Evolutionary conservation across 345 rosid genomes (phyloP).

Genomic region (Brassica carinata): DNA sequence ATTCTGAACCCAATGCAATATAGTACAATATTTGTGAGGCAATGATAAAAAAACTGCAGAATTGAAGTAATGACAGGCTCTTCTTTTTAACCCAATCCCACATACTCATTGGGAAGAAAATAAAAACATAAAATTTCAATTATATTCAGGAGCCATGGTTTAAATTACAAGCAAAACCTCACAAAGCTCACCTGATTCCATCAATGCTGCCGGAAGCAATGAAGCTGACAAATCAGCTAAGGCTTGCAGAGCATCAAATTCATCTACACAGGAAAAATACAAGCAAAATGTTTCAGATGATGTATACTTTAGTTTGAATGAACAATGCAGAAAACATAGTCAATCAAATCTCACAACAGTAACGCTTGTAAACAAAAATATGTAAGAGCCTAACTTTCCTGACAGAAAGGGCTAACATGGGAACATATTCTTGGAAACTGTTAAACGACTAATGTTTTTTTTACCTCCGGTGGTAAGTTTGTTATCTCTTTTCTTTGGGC

Average conservation of each 20-base stretch:
- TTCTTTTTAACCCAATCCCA: not conserved
- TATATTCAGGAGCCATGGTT: not conserved
- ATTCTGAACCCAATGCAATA: constrained; percentile 53
- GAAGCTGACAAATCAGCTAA: constrained; percentile 74
- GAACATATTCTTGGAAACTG: constrained; percentile 1
- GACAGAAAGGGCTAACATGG: not conserved
- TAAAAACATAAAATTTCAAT: not conserved
- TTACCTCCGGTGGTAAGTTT: constrained; percentile 73
- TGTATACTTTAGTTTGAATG: not conserved
- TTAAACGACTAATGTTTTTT: constrained; percentile 7
- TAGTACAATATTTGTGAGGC: no score
- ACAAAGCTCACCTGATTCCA: constrained; percentile 65
- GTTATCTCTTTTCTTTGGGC: constrained; percentile 58
- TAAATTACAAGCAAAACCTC: constrained; percentile 22
- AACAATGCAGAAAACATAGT: constrained; percentile 7
- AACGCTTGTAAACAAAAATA: not conserved
- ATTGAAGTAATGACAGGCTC: not conserved
- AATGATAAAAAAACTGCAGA: no score
- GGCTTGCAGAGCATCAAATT: constrained; percentile 77
- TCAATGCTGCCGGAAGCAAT: constrained; percentile 51
- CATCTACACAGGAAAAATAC: constrained; percentile 50
- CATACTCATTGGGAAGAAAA: constrained; percentile 3
- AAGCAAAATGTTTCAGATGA: constrained; percentile 16
- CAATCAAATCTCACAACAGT: not conserved
- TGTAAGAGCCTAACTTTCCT: not conserved